Base-by-base conservation (phyloP, 805 yeast species). In the Cyberlindnera suaveolens region DNA sequence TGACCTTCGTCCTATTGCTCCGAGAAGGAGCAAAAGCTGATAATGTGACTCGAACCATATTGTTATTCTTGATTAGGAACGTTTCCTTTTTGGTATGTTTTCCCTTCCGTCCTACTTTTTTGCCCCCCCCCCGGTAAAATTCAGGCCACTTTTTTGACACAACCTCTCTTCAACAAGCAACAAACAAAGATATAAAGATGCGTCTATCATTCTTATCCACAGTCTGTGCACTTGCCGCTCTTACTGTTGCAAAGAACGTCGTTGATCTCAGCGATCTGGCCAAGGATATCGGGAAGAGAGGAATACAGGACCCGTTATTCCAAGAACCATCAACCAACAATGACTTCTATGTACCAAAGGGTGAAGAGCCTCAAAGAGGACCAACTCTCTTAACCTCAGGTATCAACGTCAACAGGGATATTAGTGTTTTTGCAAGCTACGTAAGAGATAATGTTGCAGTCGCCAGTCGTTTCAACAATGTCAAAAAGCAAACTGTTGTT, bases 351-450 rank as follows among this genome's bases (percentile, higher is more conserved):
- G 37, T 54, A 10, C 58, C 59, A 27, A 47, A 53, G n/a, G 62
- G 62, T 4, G 62, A 58, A 37, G 50, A 52, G n/a, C 62, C 62
- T 16, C 54, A 51, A 43, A 44, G 32, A 5, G 62, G 62, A 1
- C 62, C 61, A 8, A 54, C 54, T 11, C 38, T 58, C 14, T 42
- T 58, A 17, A 57, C 65, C 10, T 64, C 70, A 3, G 55, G 61
- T 6, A 42, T 66, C 11, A 52, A 64, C 16, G 51, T 60, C 18
- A 44, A 57, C 42, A 60, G 54, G 14, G 71, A 73, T 17, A 70
- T 84, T 35, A 70, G 82, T 14, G 71, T 85, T 8, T 82, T 86
- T 59, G 72, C 88, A 3, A 74, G 80, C 1, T 85, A 85, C 57
- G 64, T 83, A n/a, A 72, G 95, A 46, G 85, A 83, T 52, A 70